Base-by-base conservation (phyloP, 2,329 filamentous ascomycete genomes). In the Fusarium newnesense region DNA sequence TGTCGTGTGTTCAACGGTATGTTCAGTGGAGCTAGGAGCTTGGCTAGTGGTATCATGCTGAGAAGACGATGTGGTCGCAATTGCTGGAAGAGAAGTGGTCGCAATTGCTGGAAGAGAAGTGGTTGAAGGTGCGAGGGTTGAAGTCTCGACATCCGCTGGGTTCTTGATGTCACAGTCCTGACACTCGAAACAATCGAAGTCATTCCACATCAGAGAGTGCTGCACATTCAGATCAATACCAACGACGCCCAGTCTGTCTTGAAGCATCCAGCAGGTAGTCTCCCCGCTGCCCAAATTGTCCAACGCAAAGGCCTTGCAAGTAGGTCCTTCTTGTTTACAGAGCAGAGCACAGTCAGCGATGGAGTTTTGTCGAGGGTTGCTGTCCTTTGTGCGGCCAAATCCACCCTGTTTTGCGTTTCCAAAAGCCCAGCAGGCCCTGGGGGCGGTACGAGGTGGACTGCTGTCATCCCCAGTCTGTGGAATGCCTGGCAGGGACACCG, bases 271-370 rank as follows among this genome's bases (percentile, higher is more conserved):
- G 15, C 67, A 70, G 1, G 34, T 43, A 21, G n/a, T 12, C 3
- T 60, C 53, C 2, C 26, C 7, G 3, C 26, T 5, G 3, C n/a
- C 24, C 1, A 40, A 4, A 0, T 26, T 21, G 3, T 56, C 16
- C 3, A 59, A 19, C 2, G 67, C 65, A 46, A 70, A 70, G 6
- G 60, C 65, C 24, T 65, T 46, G 13, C 67, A 69, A 4, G 18
- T 15, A 19, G 44, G 30, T 2, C 67, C 67, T 9, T 69, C 60
- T 19, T 30, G 28, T 9, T 65, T 69, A 6, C 67, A 70, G 0
- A 69, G 15, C 0, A 65, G 7, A 2, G 67, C 67, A n/a, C 69
- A 72, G 19, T 72, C 69, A 8, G 32, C 67, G 6, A 71, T 53
- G 10, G 69, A 60, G 21, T 72, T 71, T 6, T 72, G 69, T 12